phyloP scores from a whole-genome alignment of 208 protist genomes.

The Trypanosomatidae sp. region DNA sequence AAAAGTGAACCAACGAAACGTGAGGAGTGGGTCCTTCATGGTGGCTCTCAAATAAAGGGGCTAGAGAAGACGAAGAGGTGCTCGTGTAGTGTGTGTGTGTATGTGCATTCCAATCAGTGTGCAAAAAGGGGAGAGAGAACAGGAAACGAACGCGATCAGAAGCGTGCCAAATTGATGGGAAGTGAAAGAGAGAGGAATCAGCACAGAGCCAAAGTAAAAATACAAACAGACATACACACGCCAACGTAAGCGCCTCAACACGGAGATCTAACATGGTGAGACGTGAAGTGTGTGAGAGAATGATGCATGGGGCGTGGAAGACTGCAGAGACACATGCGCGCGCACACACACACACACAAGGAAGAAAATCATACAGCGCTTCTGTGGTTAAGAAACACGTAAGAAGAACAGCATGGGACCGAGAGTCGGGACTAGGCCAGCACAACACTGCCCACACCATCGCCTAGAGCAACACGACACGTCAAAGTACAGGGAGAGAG shows the following conservation, averaged over 20 bases:
- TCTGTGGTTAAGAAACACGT: neutral
- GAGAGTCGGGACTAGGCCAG: neutral
- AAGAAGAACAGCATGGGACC: neutral
- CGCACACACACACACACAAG: neutral
- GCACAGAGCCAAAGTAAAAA: conserved; percentile 2
- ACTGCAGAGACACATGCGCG: neutral
- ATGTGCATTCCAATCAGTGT: neutral
- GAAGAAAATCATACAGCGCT: neutral
- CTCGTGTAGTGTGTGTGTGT: neutral
- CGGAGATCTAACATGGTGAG: neutral
- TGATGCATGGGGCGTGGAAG: neutral
- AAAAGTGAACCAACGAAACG: neutral
- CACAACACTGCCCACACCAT: neutral
- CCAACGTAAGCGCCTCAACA: neutral
- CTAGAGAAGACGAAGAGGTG: neutral
- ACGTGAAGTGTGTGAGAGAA: neutral
- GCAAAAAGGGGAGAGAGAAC: neutral
- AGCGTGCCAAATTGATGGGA: neutral
- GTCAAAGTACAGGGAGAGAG: neutral
- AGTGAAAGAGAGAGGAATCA: conserved; percentile 5
- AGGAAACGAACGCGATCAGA: neutral
- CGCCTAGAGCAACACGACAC: neutral
- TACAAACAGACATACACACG: neutral
- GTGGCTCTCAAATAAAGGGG: neutral
- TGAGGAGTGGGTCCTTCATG: neutral